These are phyloP conservation scores for Dentipellis sp. DNA, from an alignment of 768 basidiomycete species.

Conservation along the genomic window DNA sequence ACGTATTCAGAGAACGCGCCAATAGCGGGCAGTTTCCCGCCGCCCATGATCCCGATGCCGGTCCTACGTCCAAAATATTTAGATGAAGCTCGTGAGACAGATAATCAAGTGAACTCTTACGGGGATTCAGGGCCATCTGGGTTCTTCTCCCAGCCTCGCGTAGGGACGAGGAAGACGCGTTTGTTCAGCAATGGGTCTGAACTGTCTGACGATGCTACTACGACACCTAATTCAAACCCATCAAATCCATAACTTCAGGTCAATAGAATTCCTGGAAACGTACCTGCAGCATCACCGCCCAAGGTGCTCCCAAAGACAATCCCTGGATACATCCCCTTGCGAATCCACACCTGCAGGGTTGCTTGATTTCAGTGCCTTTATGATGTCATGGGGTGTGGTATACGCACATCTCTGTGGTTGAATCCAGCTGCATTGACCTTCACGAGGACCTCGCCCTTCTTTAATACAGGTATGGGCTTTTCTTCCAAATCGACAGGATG, in stretches of 20 bases:
- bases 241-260: not conserved
- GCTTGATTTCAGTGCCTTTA: no score
- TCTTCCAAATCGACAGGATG: conserved; percentile 50
- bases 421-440: conserved; percentile 61
- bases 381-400: not conserved
- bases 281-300: conserved; percentile 72
- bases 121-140: conserved; percentile 56
- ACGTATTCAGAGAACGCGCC: conserved; percentile 78
- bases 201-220: conserved; percentile 45
- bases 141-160: conserved; percentile 64
- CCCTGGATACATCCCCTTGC: conserved; percentile 57
- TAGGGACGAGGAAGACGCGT: conserved; percentile 70
- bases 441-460: conserved; percentile 53
- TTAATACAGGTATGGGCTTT: conserved; percentile 39
- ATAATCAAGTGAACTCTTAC: conserved; percentile 26
- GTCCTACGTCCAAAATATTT: conserved; percentile 6
- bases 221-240: conserved; percentile 34
- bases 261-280: conserved; percentile 5
- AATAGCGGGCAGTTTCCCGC: conserved; percentile 37
- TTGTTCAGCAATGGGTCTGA: conserved; percentile 48
- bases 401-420: conserved; percentile 54
- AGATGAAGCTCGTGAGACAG: conserved; percentile 5
- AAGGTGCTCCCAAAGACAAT: conserved; percentile 51
- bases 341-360: conserved; percentile 56
- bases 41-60: conserved; percentile 62